Base-by-base conservation (phyloP, 257 asterid species). In the Solanum paucissectum region DNA sequence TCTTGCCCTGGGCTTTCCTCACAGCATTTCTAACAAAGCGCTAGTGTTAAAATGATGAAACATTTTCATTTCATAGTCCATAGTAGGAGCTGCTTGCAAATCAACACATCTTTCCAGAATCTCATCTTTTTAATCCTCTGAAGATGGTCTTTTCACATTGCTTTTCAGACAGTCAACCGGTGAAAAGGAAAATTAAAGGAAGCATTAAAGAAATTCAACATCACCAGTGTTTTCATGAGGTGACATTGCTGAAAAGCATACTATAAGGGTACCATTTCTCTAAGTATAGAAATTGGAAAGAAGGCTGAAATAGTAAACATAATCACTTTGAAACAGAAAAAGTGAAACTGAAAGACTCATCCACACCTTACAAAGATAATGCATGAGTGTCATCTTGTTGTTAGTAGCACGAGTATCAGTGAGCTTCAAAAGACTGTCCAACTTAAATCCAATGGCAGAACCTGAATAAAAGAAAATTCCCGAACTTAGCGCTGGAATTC, bases 371-470 rank as follows among this genome's bases (percentile, higher is more conserved):
- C 99, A 98, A 90, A 98, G 99, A 92, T 96, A 98, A 91, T 98
- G 99, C 99, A 98, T 95, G 75, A 98, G 99, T 18, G 99, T 98
- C 98, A 96, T 98, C 93, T 93, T 96, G 90, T 87, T 96, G 92
- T 95, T 98, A 86, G 97, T 89, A 62, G 99, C 97, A 89, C 99
- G 99, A 81, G 99, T 98, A 91, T 98, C 99, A 25, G 95, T 83
- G 83, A 98, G 99, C 91, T 98, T 98, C 90, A 95, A 92, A 91
- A 98, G 99, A 90, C 99, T 98, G 91, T 98, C 99, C 93, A 98
- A 91, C 92, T 98, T 98, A 94, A 98, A 98, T 90, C 99, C 99
- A 62, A 98, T 89, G 36, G 99, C 99, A 88, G 99, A 89, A 90
- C 99, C 99, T 95, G 89, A 69, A 90, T 82, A 46, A 82, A 27